These are phyloP conservation scores for Microbotryum saponariae DNA, from an alignment of 1,284 basidiomycete species.

Conservation along the genomic window DNA sequence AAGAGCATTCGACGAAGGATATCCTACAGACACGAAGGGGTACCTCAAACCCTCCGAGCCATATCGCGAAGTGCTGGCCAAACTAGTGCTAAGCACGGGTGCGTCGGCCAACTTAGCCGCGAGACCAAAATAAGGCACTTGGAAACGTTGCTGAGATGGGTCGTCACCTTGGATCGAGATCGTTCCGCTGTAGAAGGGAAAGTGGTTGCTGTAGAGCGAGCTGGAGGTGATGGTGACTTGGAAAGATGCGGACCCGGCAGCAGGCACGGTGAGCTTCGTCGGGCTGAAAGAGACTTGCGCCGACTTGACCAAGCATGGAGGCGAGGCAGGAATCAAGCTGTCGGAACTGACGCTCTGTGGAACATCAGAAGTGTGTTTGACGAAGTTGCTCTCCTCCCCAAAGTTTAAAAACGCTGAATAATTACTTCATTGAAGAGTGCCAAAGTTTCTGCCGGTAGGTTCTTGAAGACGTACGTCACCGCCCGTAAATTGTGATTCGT, in stretches of 20 bases:
- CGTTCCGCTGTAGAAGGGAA: slow-evolving; percentile 32
- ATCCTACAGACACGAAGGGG: slow-evolving; percentile 21
- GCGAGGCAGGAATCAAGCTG: no score
- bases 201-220: slow-evolving; percentile 1
- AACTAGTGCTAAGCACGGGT: slow-evolving; percentile 6
- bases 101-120: slow-evolving; percentile 23
- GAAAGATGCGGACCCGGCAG: slow-evolving; percentile 5
- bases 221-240: slow-evolving; percentile 6
- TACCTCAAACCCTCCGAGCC: neutral
- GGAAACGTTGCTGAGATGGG: neutral
- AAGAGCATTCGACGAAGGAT: neutral
- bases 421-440: neutral
- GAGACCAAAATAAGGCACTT: slow-evolving; percentile 31
- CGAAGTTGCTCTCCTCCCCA: no score
- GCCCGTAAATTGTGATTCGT: slow-evolving; percentile 15
- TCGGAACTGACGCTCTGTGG: no score
- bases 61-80: no score
- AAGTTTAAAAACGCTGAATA: no score
- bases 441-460: slow-evolving; percentile 3
- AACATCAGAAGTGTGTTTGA: no score
- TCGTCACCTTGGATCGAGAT: slow-evolving; percentile 6
- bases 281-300: slow-evolving; percentile 5
- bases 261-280: slow-evolving; percentile 2
- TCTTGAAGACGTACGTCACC: slow-evolving; percentile 10
- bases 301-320: no score